Percentiles rank a stretch among this genome's conserved stretches.
Evolutionary conservation across 495 filamentous ascomycete species (phyloP).

Genomic region (Echria macrotheca): DNA sequence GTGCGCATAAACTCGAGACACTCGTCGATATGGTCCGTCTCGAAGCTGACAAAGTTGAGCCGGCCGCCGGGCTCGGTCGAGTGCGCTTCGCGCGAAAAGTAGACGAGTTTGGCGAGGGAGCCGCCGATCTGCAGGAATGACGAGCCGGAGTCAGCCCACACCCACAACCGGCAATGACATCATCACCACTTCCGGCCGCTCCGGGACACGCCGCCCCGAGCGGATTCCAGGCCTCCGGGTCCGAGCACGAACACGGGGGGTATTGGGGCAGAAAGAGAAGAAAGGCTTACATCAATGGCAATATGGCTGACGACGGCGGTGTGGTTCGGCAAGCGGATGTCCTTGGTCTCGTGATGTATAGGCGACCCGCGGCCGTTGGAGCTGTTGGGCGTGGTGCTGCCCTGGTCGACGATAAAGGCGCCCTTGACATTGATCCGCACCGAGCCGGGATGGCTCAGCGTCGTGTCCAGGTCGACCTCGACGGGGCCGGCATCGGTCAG

Average conservation of each 20-base stretch:
- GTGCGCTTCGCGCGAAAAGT: slow-evolving; percentile 84
- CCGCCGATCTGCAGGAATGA: slow-evolving; percentile 75
- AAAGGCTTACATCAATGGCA: slow-evolving; percentile 76
- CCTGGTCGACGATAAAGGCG: slow-evolving; percentile 90
- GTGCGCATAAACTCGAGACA: slow-evolving; percentile 84
- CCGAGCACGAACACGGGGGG: not conserved
- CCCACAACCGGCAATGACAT: slow-evolving; percentile 20
- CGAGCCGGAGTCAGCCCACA: slow-evolving; percentile 9
- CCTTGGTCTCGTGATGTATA: slow-evolving; percentile 72
- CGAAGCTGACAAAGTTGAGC: slow-evolving; percentile 90
- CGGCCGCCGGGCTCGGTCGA: slow-evolving; percentile 78
- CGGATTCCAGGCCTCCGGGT: not conserved
- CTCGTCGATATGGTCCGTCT: slow-evolving; percentile 86
- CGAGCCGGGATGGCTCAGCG: slow-evolving; percentile 75
- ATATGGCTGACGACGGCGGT: slow-evolving; percentile 91
- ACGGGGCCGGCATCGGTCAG: slow-evolving; percentile 2
- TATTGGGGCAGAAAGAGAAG: not conserved
- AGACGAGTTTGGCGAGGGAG: slow-evolving; percentile 90
- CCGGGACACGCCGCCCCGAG: not conserved
- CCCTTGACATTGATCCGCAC: slow-evolving; percentile 93
- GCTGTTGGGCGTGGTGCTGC: slow-evolving; percentile 45
- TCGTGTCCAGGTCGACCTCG: slow-evolving; percentile 55
- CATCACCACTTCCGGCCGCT: slow-evolving; percentile 5
- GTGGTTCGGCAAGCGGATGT: slow-evolving; percentile 94
- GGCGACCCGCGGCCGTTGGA: slow-evolving; percentile 47